Base-by-base conservation (phyloP, 176 grass and related monocot species). In the Dactylis glomerata region DNA sequence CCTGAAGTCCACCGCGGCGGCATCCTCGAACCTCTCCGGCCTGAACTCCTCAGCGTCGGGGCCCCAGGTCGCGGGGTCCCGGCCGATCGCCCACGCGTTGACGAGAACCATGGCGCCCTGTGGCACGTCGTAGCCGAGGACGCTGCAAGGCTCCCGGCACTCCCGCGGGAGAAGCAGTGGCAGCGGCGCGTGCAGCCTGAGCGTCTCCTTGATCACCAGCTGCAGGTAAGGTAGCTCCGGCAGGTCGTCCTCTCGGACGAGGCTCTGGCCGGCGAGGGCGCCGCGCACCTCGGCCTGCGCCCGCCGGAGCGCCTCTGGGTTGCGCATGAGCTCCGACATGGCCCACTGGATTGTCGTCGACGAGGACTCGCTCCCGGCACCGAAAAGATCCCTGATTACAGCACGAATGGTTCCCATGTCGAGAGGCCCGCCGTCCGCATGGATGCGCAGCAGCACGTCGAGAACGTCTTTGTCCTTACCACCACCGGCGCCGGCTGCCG, bases 121-220 rank as follows among this genome's bases (percentile, higher is more conserved):
- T 0, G 68, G 68, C 40, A 72, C 68, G 40, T 72, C 68, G 40
- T 45, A 72, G 3, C 68, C 68, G 1, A 72, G 38, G 23, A 72
- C 68, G 23, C 68, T 38, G 3, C n/a, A 4, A 40, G 68, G 11
- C 3, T 72, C 68, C 0, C 68, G 40, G 23, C 68, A 27, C 40
- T 26, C 68, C 40, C 68, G 23, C 38, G 68, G 68, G 40, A 72
- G 40, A 6, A 72, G 23, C 40, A 72, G 40, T 14, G 68, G 68
- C 12, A 71, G n/a, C 4, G 68, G 14, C 40, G 68, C 40, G 68
- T 72, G 68, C n/a, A 72, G 68, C 68, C 68, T 38, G 68, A 72
- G 68, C 68, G 68, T 72, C 68, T 72, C 68, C 68, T 72, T 72
- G 68, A 72, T 72, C 38, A 72, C 68, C 68, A 72, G 68, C 68